Percentiles rank a stretch among this genome's conserved stretches.
phyloP scores from a whole-genome alignment of 768 basidiomycete species.

The Hygrophorus pudorinus region DNA sequence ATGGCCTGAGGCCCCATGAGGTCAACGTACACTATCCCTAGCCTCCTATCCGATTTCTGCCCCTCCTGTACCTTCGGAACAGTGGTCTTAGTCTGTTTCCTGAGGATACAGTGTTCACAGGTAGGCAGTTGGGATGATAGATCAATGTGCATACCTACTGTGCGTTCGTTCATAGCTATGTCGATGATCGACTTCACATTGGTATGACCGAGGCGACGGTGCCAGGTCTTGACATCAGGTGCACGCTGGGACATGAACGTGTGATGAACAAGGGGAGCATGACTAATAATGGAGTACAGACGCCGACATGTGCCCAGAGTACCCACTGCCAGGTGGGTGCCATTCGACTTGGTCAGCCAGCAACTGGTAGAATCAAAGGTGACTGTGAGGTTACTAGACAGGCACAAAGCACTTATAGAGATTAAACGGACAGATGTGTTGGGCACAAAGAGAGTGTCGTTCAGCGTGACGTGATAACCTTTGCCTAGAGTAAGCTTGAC shows the following conservation, averaged over 20 bases:
- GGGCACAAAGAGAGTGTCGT: too few species aligned
- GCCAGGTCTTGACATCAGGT: conserved; percentile 11
- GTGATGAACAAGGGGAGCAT: too few species aligned
- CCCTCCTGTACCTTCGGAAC: conserved; percentile 8
- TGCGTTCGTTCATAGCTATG: conserved; percentile 3
- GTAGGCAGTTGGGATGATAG: conserved; percentile 7
- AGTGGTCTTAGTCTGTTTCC: conserved; percentile 10
- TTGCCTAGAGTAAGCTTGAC: conserved; percentile 10
- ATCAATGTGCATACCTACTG: conserved; percentile 12
- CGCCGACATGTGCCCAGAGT: too few species aligned
- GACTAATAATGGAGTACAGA: too few species aligned
- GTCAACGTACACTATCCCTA: conserved; percentile 9
- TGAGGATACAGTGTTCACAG: conserved; percentile 11
- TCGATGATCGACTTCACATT: conserved; percentile 7
- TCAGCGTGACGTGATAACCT: conserved; percentile 5
- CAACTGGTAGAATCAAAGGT: conserved; percentile 4
- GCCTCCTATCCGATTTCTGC: neutral
- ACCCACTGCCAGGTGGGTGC: too few species aligned
- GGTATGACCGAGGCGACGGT: conserved; percentile 11
- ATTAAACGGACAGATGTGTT: conserved; percentile 13
- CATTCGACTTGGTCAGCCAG: neutral
- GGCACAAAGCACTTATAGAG: conserved; percentile 9
- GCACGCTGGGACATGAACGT: too few species aligned
- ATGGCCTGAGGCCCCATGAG: conserved; percentile 10
- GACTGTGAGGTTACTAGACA: neutral